Conservation (phyloP, 441 rosid species). For the Capsella rubella region DNA sequence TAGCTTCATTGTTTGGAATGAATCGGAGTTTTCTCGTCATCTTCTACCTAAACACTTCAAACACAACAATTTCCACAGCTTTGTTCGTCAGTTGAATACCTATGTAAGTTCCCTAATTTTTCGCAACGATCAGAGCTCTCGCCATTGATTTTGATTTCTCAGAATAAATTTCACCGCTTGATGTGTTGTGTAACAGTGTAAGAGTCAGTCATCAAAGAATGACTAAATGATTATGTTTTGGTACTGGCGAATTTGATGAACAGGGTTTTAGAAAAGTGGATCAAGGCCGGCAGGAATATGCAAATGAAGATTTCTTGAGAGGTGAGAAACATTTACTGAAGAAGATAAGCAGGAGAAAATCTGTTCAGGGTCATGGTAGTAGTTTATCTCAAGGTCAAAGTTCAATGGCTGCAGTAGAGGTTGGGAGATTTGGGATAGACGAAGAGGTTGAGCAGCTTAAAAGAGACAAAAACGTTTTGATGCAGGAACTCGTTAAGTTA, state of each 20-base stretch:
- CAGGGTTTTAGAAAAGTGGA: slow-evolving; percentile 94
- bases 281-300: slow-evolving; percentile 94
- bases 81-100: slow-evolving; percentile 88
- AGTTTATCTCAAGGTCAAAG: slow-evolving; percentile 58
- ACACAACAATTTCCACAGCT: slow-evolving; percentile 96
- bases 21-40: slow-evolving; percentile 82
- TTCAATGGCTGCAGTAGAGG: slow-evolving; percentile 58
- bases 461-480: slow-evolving; percentile 86
- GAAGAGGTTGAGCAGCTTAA: slow-evolving; percentile 94
- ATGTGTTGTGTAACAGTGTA: not conserved
- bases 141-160: not conserved
- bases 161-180: not conserved
- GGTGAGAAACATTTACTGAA: slow-evolving; percentile 80
- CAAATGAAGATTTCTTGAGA: slow-evolving; percentile 84
- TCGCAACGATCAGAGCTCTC: not conserved
- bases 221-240: not conserved
- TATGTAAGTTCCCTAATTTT: slow-evolving; percentile 53
- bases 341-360: slow-evolving; percentile 70
- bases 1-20: slow-evolving; percentile 89
- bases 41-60: slow-evolving; percentile 91
- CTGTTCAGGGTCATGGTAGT: slow-evolving; percentile 64
- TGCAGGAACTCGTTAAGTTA: slow-evolving; percentile 90
- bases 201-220: not conserved
- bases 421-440: slow-evolving; percentile 83
- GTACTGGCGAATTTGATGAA: slow-evolving; percentile 32